phyloP scores from a whole-genome alignment of 2,329 filamentous ascomycete genomes.

The Botryotinia narcissicola region DNA sequence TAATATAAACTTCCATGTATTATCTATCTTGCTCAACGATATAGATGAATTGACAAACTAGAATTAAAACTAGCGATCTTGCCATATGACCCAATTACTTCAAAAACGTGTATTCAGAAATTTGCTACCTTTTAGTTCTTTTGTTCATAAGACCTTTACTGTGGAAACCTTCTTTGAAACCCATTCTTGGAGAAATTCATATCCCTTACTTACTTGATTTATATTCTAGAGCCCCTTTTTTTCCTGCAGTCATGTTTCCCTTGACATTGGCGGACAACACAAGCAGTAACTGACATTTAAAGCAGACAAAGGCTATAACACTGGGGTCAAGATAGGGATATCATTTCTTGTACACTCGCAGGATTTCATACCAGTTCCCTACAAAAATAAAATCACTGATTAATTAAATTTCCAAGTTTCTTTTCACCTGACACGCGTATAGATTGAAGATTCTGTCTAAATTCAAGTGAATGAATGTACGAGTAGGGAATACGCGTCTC shows the following conservation, averaged over 20 bases:
- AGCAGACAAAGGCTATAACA: not conserved
- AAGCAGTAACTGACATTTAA: not conserved
- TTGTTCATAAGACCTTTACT: not conserved
- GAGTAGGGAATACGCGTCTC: not conserved
- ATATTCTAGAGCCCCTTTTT: not conserved
- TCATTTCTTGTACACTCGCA: not conserved
- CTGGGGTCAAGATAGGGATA: not conserved
- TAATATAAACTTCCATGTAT: not conserved
- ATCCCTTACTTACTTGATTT: no score
- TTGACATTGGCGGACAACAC: not conserved
- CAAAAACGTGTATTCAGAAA: no score
- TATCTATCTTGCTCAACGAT: no score
- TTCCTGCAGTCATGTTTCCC: not conserved
- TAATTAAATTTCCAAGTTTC: rapidly evolving
- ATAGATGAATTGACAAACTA: not conserved
- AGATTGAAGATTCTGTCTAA: not conserved
- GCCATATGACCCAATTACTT: not conserved
- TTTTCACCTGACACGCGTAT: not conserved
- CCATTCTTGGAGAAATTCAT: no score
- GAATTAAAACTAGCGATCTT: rapidly evolving
- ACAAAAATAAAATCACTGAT: not conserved
- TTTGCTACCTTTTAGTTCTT: not conserved
- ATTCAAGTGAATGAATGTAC: not conserved
- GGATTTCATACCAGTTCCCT: not conserved
- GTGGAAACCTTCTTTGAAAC: not conserved